Base-by-base conservation (phyloP, 2,329 filamentous ascomycete genomes). In the Trematosphaeria pertusa region DNA sequence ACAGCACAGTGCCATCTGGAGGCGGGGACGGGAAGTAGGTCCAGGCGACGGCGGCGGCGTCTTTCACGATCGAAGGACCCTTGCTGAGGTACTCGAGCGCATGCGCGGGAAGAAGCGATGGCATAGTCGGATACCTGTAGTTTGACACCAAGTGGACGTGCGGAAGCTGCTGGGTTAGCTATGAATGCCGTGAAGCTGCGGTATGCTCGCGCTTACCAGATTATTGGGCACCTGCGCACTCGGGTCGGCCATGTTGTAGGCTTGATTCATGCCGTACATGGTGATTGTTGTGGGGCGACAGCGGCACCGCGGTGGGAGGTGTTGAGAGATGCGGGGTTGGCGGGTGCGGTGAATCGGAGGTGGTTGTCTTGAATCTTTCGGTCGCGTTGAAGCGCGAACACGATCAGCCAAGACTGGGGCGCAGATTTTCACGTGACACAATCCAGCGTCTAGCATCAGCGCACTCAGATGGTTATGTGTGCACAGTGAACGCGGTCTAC, bases 141-240 rank as follows among this genome's bases (percentile, higher is more conserved):
- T 86, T 87, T 37, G 91, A 97, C 55, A 97, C 80, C 52, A 97
- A 84, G 72, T 97, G 93, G 61, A 97, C 85, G 76, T 97, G 93
- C 42, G 86, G 87, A 67, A 95, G 83, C 89, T 94, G 48, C 34
- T 31, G 34, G 35, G 44, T 63, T 43, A 64, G 62, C 50, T 41
- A 40, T 37, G 24, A 52, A 34, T 31, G 30, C 17, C 17, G 26
- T 32, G 32, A 44, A 47, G 43, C 43, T 48, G 37, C 32, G 21
- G 47, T 17, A 20, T 19, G 18, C 46, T 34, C 30, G 49, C 40
- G 56, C 67, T 56, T 53, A 71, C 68, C 12, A 72, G 44, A 12
- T 68, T 54, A 34, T 58, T 58, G 19, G 67, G 67, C 46, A 72
- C 69, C 55, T 67, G 62, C 44, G 58, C 56, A 50, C 69, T 72